Evolutionary conservation across 257 asterid genomes (phyloP).

Genomic region (Schizonepeta tenuifolia): DNA sequence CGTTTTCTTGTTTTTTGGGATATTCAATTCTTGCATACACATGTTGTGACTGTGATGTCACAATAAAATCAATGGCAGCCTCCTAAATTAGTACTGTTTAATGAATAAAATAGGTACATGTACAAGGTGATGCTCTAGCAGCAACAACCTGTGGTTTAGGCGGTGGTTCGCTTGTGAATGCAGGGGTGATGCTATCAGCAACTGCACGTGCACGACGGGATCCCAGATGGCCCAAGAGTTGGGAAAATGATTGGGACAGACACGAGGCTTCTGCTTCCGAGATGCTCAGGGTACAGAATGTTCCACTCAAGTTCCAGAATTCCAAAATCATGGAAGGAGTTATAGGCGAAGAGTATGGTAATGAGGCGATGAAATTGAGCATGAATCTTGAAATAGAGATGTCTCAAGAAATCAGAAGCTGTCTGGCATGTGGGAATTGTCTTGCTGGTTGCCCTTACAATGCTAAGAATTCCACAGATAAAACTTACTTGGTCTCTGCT

Average conservation of each 20-base stretch:
- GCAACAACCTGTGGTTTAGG: slow-evolving; percentile 64
- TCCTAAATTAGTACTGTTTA: not conserved
- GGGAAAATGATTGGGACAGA: slow-evolving; percentile 64
- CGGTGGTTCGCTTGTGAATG: slow-evolving; percentile 63
- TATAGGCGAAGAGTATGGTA: slow-evolving; percentile 30
- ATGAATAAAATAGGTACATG: slow-evolving; percentile 35
- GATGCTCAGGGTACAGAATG: slow-evolving; percentile 45
- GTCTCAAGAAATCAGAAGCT: slow-evolving; percentile 34
- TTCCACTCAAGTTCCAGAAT: slow-evolving; percentile 50
- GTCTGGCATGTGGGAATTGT: slow-evolving; percentile 72
- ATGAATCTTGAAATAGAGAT: slow-evolving; percentile 48
- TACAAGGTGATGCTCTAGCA: slow-evolving; percentile 52
- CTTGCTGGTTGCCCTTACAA: slow-evolving; percentile 65
- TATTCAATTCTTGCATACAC: not conserved
- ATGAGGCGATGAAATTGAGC: slow-evolving; percentile 42
- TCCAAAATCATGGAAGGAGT: slow-evolving; percentile 48
- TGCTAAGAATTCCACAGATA: slow-evolving; percentile 57
- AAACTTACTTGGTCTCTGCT: slow-evolving; percentile 53
- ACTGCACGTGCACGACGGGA: slow-evolving; percentile 45
- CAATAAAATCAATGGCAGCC: not conserved
- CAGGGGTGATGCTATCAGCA: slow-evolving; percentile 52
- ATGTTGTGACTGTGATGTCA: too few species aligned
- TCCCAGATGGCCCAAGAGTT: slow-evolving; percentile 56
- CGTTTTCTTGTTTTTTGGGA: not conserved
- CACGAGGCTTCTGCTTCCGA: slow-evolving; percentile 47